Base-by-base conservation (phyloP, 2,329 filamentous ascomycete genomes). In the Orbilia brochopaga region DNA sequence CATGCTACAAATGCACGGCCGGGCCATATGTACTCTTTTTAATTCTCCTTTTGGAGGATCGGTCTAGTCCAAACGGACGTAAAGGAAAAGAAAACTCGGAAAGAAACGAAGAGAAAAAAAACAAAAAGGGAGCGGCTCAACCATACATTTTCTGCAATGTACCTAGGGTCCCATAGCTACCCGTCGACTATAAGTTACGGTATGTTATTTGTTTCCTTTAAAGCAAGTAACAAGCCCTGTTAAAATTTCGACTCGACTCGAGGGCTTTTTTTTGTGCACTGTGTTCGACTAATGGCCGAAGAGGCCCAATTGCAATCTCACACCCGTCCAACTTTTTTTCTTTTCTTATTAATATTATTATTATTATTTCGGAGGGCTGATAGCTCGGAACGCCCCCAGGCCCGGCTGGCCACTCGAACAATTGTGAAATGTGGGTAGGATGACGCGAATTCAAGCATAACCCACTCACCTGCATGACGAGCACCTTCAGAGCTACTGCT, bases 391-490 rank as follows among this genome's bases (percentile, higher is more conserved):
- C 40, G 35, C 62, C 40, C 50, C 37, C 55, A 51, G n/a, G 55
- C 52, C 23, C 19, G 17, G 42, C 24, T 32, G 35, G 46, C n/a
- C 27, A 6, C 51, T 62, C 44, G 15, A 21, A 51, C 13, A 32
- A 54, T 32, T 21, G 46, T 30, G 7, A 70, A 60, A 70, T 59
- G 54, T 60, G 59, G 42, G 40, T 59, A 59, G 50, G 50, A 72
- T 65, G 67, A 65, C 67, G 60, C 67, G 67, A 65, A 48, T 19
- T 21, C 44, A 23, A 65, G 55, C 44, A 42, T 56, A 65, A 63
- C 56, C 67, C 60, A 72, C 67, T 65, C 60, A 72, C 60, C 67
- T 72, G 67, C 67, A 72, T 56, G 50, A 59, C 57, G 62, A 59
- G 44, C 8, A 8, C 27, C 27, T 48, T 48, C 19, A 59, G 48